phyloP scores from a whole-genome alignment of 805 yeast genomes.

The Candida sanyiensis region DNA sequence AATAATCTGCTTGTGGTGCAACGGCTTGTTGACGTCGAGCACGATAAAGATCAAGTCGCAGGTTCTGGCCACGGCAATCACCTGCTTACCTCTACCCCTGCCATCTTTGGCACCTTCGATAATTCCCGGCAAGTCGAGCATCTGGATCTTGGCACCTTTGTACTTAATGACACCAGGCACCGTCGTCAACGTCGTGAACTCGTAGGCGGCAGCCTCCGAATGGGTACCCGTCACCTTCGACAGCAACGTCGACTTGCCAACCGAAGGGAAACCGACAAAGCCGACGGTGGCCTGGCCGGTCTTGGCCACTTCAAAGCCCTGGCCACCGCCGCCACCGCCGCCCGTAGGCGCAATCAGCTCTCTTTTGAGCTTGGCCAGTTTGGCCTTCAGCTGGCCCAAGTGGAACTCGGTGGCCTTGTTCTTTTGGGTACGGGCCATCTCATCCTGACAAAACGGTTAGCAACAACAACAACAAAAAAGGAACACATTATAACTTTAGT shows the following conservation, averaged over 20 bases:
- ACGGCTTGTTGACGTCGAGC: slow-evolving; percentile 92
- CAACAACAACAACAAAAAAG: neutral
- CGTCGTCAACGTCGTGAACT: slow-evolving; percentile 94
- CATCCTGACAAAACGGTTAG: slow-evolving; percentile 54
- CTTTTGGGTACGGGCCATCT: slow-evolving; percentile 97
- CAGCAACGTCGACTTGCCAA: slow-evolving; percentile 75
- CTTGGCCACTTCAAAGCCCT: slow-evolving; percentile 97
- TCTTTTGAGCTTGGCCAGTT: slow-evolving; percentile 89
- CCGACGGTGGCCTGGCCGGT: slow-evolving; percentile 98
- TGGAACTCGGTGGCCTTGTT: slow-evolving; percentile 97
- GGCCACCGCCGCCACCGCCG: slow-evolving; percentile 88
- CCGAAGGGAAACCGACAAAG: slow-evolving; percentile 97
- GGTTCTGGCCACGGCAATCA: slow-evolving; percentile 98
- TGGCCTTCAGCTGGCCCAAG: slow-evolving; percentile 95
- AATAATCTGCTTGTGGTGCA: slow-evolving; percentile 88
- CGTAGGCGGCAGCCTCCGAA: slow-evolving; percentile 97
- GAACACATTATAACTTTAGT: too few relatives aligned
- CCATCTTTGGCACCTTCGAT: slow-evolving; percentile 91
- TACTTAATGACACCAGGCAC: slow-evolving; percentile 96
- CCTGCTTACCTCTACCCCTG: slow-evolving; percentile 91
- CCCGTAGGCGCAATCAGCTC: slow-evolving; percentile 73
- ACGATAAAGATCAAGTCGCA: slow-evolving; percentile 91
- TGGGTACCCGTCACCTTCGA: slow-evolving; percentile 91
- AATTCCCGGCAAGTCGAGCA: slow-evolving; percentile 88
- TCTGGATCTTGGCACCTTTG: slow-evolving; percentile 96